Percentiles rank a stretch among this genome's conserved stretches.
phyloP scores from a whole-genome alignment of 1,139 yeast genomes.

The Pichia inconspicua region DNA sequence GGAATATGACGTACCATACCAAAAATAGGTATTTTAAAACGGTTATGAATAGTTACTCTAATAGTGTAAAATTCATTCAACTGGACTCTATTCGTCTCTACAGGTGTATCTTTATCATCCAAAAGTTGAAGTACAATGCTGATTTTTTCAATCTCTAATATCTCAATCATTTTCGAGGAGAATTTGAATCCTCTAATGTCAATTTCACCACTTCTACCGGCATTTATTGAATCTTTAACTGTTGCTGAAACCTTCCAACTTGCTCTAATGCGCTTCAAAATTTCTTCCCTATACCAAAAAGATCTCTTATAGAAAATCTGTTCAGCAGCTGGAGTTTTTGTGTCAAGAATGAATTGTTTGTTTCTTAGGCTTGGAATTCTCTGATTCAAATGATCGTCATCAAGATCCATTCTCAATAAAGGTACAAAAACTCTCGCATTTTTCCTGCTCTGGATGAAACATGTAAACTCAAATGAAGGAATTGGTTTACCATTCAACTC shows the following conservation, averaged over 20 bases:
- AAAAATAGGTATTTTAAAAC: conserved; percentile 32
- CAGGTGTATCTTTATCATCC: conserved; percentile 12
- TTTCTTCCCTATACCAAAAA: conserved; percentile 73
- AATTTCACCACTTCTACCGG: conserved; percentile 44
- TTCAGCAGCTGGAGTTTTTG: conserved; percentile 48
- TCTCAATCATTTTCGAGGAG: conserved; percentile 43
- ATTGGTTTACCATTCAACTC: not conserved
- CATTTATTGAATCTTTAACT: conserved; percentile 16
- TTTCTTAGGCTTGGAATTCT: conserved; percentile 71
- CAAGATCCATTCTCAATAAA: conserved; percentile 43
- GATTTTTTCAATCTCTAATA: conserved; percentile 43
- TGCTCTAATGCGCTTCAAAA: conserved; percentile 55
- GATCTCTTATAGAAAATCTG: conserved; percentile 44
- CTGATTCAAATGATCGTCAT: conserved; percentile 36
- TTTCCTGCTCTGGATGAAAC: conserved; percentile 23
- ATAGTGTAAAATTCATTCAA: conserved; percentile 45
- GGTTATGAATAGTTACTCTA: conserved; percentile 39
- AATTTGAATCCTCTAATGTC: conserved; percentile 62
- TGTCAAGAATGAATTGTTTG: conserved; percentile 65
- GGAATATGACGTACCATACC: conserved; percentile 70
- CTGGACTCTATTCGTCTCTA: conserved; percentile 23
- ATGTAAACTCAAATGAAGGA: conserved; percentile 27
- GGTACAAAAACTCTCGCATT: conserved; percentile 64
- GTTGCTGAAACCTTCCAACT: conserved; percentile 43
- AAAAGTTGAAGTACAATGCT: conserved; percentile 32